Evolutionary conservation across 768 basidiomycete species (phyloP).

Genomic region (Cystobasidium onofrii): DNA sequence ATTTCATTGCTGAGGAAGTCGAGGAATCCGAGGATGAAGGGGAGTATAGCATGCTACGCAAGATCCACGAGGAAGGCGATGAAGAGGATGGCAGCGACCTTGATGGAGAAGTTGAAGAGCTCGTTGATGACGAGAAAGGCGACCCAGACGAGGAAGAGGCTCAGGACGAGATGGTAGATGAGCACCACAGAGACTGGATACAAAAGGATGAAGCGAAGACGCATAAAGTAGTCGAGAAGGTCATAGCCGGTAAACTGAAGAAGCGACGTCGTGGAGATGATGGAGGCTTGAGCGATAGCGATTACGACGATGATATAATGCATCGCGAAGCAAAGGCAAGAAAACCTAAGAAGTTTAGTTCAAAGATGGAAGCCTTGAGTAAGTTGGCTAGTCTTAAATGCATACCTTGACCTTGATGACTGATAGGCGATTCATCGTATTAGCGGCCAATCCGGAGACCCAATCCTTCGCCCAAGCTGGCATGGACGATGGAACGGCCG

Average conservation of each 20-base stretch:
- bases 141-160: not conserved
- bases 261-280: not conserved
- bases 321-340: not conserved
- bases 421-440: not conserved
- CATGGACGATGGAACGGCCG: slow-evolving; percentile 5
- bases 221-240: slow-evolving; percentile 9
- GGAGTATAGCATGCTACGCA: not conserved
- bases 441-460: slow-evolving; percentile 13
- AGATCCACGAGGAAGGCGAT: slow-evolving; percentile 9
- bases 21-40: slow-evolving; percentile 28
- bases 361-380: slow-evolving; percentile 5
- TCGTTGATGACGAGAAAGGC: slow-evolving; percentile 24
- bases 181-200: slow-evolving; percentile 1
- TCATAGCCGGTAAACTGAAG: slow-evolving; percentile 2
- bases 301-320: slow-evolving; percentile 24
- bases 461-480: slow-evolving; percentile 2
- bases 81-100: slow-evolving; percentile 18
- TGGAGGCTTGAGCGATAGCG: slow-evolving; percentile 6
- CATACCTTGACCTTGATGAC: not conserved
- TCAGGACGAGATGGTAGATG: slow-evolving; percentile 10
- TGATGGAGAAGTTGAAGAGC: slow-evolving; percentile 5
- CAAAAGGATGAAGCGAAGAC: slow-evolving; percentile 3
- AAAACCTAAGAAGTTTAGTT: slow-evolving; percentile 13
- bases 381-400: not conserved
- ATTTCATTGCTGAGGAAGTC: slow-evolving; percentile 28